Conservation (phyloP, 345 rosid species). For the Melaleuca alternifolia region DNA sequence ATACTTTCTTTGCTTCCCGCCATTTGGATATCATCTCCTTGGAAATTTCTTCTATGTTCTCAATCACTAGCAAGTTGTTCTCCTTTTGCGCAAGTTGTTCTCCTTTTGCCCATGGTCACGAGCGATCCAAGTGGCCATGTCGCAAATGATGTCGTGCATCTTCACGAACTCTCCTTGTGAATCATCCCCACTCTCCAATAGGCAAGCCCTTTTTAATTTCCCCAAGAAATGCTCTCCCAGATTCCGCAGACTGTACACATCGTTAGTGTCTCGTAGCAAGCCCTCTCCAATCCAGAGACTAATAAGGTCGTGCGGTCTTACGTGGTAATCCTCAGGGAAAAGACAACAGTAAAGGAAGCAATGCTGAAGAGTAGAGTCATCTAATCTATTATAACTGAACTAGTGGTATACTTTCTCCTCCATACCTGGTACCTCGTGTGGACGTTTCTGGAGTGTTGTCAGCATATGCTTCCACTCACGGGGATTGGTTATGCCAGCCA, state of each 20-base stretch:
- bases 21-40: not conserved
- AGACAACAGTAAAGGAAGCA: conserved; percentile 9
- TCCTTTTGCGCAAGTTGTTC: too few species aligned
- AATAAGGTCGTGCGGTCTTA: not conserved
- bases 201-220: conserved; percentile 1
- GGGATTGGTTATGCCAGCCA: not conserved
- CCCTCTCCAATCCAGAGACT: conserved; percentile 18
- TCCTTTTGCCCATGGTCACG: not conserved
- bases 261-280: not conserved
- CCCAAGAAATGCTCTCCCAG: not conserved
- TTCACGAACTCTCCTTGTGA: not conserved
- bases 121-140: conserved; percentile 1
- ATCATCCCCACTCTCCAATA: conserved; percentile 2
- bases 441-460: not conserved
- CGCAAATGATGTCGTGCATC: conserved; percentile 7
- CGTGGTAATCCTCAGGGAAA: conserved; percentile 2
- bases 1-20: not conserved
- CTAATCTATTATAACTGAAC: conserved; percentile 8
- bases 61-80: not conserved
- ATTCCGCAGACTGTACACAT: not conserved
- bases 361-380: not conserved
- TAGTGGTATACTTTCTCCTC: not conserved
- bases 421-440: not conserved
- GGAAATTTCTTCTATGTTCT: not conserved
- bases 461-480: not conserved